Evolutionary conservation across 495 filamentous ascomycete species (phyloP), one percentile per base, ranked within the genome.

Genomic region (Alectoria sarmentosa): DNA sequence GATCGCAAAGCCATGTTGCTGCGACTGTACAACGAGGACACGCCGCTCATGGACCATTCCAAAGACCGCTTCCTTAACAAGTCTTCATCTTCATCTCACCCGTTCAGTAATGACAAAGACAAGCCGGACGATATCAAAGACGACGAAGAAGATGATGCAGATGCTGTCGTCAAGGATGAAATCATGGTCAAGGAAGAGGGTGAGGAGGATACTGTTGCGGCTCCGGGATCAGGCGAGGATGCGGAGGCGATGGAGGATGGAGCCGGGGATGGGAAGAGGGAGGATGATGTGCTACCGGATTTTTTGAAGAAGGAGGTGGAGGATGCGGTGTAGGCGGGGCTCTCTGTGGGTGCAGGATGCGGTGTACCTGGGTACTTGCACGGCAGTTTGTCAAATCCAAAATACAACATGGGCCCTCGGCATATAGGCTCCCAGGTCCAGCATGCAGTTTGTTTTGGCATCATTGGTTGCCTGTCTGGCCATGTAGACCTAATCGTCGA

Each of bases 1-100:
- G 94, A 98, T 57, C 85, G 94, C 38, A 88, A 84, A 41, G 94
- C 93, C 11, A 93, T 97, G 90, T 79, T 97, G 69, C 80, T 96
- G 62, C 84, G 94, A 41, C 80, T 98, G 42, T 98, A 86, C 77
- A 92, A 96, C 69, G 92, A 97, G 65, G 82, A 83, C 30, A 85
- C 86, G 3, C 90, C 88, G 4, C 76, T 97, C 21, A 69, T 73
- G 41, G 78, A 82, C 60, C 80, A 73, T 61, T 74, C 73, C 10
- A 72, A 75, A 64, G 67, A 74, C 23, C 65, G 71, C 19, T 72
- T 72, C 32, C 11, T 21, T 30, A 36, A 49, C 8, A 14, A 55
- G 14, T 30, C 28, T n/a, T n/a, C n/a, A n/a, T n/a, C n/a, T n/a
- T n/a, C n/a, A n/a, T n/a, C n/a, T n/a, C n/a, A n/a, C n/a, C n/a